Base-by-base conservation (phyloP, 192 early-diverging fungal genomes). In the Coemansia sp. region DNA sequence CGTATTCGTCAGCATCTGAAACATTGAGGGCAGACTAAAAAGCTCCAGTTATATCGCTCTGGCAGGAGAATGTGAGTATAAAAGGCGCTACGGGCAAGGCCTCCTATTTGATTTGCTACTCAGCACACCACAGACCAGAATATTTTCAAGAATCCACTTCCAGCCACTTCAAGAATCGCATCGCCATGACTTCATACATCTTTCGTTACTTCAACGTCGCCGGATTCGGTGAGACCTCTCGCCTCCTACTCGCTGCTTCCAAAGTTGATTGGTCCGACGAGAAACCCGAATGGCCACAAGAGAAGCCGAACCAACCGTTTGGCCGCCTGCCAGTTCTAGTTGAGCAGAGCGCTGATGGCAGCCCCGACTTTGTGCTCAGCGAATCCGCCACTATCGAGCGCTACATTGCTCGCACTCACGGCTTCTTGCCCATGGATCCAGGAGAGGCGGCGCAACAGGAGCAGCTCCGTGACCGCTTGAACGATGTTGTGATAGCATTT, bases 301-400 rank as follows among this genome's bases (percentile, higher is more conserved):
- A 65, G 18, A 77, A 77, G 70, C 25, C 28, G 31, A 66, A 68
- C 33, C 66, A 68, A 35, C 75, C 75, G 3, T 77, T 72, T 50
- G 75, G 75, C 2, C 69, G 57, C 21, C 35, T 77, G 62, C 75
- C 75, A 3, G 75, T 72, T 2, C 63, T 77, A 28, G 33, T 71
- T 16, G 70, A 77, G 34, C 68, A 65, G 21, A 59, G 38, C 33
- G 39, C 37, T 10, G 45, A 76, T 36, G 64, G 64, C 28, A 65
- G 52, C 25, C 56, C 41, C 31, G 68, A 66, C 20, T 62, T 83
- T 43, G 18, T 72, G 8, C 45, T 85, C 5, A 69, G 73, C 13
- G 83, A 87, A 33, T 64, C 77, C 0, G 68, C 67, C 18, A 74
- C 72, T 6, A 87, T 87, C 52, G 83, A 83, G 53, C 84, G 86